These are phyloP conservation scores for Lotus japonicus DNA, from an alignment of 306 rosid genomes.

Conservation along the genomic window DNA sequence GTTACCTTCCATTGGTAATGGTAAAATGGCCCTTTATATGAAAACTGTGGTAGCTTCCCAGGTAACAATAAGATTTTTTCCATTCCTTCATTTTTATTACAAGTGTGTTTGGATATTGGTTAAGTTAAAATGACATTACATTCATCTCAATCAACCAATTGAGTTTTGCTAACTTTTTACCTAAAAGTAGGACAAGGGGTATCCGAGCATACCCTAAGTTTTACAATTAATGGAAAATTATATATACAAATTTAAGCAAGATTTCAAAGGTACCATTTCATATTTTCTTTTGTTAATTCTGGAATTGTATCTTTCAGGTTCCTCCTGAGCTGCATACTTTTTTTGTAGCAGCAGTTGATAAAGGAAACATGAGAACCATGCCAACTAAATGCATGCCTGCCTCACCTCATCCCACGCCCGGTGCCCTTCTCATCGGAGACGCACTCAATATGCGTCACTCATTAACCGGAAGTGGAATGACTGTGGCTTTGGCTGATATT, in stretches of 20 bases:
- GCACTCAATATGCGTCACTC: conserved; percentile 90
- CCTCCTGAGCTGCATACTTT: conserved; percentile 45
- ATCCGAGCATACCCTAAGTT: too few species aligned
- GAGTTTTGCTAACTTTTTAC: too few species aligned
- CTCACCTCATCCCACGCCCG: conserved; percentile 50
- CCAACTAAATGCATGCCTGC: conserved; percentile 75
- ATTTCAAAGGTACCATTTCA: too few species aligned
- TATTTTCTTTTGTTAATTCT: too few species aligned
- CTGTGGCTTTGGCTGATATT: conserved; percentile 64
- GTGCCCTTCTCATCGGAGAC: conserved; percentile 74
- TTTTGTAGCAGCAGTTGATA: conserved; percentile 57
- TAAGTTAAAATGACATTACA: too few species aligned
- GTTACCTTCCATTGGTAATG: conserved; percentile 42
- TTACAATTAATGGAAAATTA: too few species aligned
- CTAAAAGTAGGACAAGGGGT: too few species aligned
- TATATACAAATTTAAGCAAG: too few species aligned
- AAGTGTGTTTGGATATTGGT: not conserved
- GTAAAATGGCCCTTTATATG: conserved; percentile 49
- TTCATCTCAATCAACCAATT: too few species aligned
- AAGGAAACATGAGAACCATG: conserved; percentile 66
- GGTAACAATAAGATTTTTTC: conserved; percentile 13
- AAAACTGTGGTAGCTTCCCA: conserved; percentile 47
- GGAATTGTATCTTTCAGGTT: conserved; percentile 33
- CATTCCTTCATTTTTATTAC: too few species aligned
- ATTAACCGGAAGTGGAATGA: conserved; percentile 83